Evolutionary conservation across 441 rosid species (phyloP).

Genomic region (Flueggea neowawraea): DNA sequence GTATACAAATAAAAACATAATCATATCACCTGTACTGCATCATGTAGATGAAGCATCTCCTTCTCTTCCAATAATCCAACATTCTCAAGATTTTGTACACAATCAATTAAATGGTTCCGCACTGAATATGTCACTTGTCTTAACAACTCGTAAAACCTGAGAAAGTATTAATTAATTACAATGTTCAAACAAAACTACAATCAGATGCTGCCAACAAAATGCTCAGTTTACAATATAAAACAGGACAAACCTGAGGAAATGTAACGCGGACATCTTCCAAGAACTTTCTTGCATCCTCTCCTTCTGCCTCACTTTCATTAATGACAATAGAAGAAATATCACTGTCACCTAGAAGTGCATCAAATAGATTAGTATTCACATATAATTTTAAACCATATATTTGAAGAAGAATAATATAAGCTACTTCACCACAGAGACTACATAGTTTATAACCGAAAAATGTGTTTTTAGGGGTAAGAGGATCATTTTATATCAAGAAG

Average conservation of each 20-base stretch:
- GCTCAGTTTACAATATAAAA: neutral
- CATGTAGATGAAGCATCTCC: conserved; percentile 89
- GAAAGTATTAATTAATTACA: conserved; percentile 7
- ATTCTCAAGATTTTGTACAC: conserved; percentile 77
- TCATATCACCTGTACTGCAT: conserved; percentile 70
- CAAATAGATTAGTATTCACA: conserved; percentile 7
- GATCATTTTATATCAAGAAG: too few relatives aligned
- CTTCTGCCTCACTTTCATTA: conserved; percentile 82
- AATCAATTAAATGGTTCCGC: conserved; percentile 67
- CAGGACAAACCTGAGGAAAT: neutral
- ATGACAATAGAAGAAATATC: conserved; percentile 57
- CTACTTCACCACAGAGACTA: neutral
- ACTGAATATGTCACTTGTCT: conserved; percentile 89
- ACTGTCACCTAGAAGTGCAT: conserved; percentile 53
- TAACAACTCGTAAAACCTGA: conserved; percentile 84
- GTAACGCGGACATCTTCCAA: conserved; percentile 68
- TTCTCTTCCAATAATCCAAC: conserved; percentile 80
- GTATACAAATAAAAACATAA: conserved; percentile 2
- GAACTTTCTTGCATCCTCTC: conserved; percentile 80
- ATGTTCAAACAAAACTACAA: neutral
- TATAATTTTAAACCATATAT: conserved; percentile 1
- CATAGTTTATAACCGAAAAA: neutral
- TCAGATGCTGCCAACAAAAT: neutral
- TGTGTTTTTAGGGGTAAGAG: too few relatives aligned
- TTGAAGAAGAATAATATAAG: neutral